Percentiles rank a stretch among this genome's conserved stretches.
Conservation (phyloP, 805 yeast genomes). For the Suhomyces xylopsoci region DNA sequence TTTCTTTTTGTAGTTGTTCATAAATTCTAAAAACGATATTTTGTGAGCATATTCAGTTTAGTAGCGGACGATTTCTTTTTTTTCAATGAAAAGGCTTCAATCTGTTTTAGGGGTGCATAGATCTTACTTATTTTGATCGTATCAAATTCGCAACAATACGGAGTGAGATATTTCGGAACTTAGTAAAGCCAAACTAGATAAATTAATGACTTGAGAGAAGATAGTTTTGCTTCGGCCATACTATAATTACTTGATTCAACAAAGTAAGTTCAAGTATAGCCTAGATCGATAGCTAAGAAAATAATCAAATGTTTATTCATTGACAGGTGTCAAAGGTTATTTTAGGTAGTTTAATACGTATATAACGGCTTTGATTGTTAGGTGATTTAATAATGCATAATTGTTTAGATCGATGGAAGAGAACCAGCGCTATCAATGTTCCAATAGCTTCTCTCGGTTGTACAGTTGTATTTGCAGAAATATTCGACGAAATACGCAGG, state of each 20-base stretch:
- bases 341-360: neutral
- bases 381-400: neutral
- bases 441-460: neutral
- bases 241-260: neutral
- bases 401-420: neutral
- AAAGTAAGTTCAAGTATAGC: neutral
- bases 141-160: neutral
- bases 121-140: neutral
- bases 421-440: neutral
- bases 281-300: neutral
- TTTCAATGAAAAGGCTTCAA: neutral
- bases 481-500: neutral
- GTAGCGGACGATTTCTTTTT: neutral
- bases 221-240: neutral
- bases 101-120: slow-evolving; percentile 1
- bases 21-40: neutral
- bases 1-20: neutral
- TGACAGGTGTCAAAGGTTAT: neutral
- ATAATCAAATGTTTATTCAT: neutral
- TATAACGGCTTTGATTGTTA: neutral
- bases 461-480: neutral
- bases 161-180: neutral
- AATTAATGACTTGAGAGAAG: neutral
- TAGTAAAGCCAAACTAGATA: neutral
- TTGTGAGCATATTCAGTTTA: neutral